A percentile compares a stretch with the other conserved stretches of the same genome.
These are phyloP conservation scores for Larix kaempferi DNA, from an alignment of 75 land plant species.

Conservation along the genomic window DNA sequence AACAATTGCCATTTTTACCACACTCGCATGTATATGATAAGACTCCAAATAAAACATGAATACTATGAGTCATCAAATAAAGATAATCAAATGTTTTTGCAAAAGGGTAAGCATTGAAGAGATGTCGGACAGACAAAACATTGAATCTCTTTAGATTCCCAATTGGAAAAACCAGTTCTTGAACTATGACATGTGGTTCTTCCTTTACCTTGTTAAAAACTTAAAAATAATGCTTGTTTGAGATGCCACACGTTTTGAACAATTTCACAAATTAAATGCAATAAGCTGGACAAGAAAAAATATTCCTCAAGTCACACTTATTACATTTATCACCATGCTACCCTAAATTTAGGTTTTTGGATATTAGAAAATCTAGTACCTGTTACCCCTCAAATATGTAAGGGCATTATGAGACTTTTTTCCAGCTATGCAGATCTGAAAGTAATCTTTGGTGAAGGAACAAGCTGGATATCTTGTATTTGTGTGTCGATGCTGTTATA, in stretches of 20 bases:
- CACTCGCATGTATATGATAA: not conserved
- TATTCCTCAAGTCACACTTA: not conserved
- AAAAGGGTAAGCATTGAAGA: not conserved
- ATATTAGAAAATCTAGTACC: too few species aligned
- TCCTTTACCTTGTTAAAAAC: not conserved
- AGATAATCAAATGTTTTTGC: not conserved
- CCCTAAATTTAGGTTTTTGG: not conserved
- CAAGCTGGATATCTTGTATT: too few species aligned
- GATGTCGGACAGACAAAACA: not conserved
- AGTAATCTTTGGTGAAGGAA: too few species aligned
- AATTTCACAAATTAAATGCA: not conserved
- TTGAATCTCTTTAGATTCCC: not conserved
- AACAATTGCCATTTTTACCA: not conserved
- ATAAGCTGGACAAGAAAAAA: not conserved
- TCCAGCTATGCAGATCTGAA: too few species aligned
- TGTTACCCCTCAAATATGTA: too few species aligned
- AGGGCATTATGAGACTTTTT: too few species aligned
- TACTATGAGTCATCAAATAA: not conserved
- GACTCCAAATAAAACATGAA: not conserved
- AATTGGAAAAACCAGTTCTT: not conserved
- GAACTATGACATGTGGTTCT: not conserved
- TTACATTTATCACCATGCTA: not conserved
- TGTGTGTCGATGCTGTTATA: too few species aligned
- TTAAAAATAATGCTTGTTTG: not conserved
- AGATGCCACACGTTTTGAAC: not conserved